phyloP scores from a whole-genome alignment of 1,284 basidiomycete species.

The Boletus sp. region DNA sequence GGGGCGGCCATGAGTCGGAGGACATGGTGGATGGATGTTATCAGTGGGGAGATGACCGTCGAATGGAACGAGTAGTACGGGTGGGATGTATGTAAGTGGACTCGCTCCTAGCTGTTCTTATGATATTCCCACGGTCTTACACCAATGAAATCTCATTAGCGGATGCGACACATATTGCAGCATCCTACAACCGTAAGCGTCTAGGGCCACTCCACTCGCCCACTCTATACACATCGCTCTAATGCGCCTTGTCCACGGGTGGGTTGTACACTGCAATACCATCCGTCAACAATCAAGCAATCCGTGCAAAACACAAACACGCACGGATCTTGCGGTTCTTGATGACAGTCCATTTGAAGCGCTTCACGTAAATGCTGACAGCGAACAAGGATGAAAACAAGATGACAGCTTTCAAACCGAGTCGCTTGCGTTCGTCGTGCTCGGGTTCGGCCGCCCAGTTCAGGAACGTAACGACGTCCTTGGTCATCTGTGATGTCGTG shows the following conservation, averaged over 20 bases:
- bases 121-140: slow-evolving; percentile 24
- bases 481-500: slow-evolving; percentile 99
- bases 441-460: slow-evolving; percentile 97
- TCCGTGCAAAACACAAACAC: slow-evolving; percentile 32
- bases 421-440: slow-evolving; percentile 96
- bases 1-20: slow-evolving; percentile 61
- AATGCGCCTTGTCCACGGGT: slow-evolving; percentile 43
- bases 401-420: slow-evolving; percentile 90
- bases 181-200: slow-evolving; percentile 26
- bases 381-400: slow-evolving; percentile 81
- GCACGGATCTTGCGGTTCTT: slow-evolving; percentile 89
- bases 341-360: slow-evolving; percentile 90
- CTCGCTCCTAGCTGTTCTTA: not conserved
- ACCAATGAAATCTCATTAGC: slow-evolving; percentile 24
- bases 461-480: slow-evolving; percentile 96
- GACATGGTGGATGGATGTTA: slow-evolving; percentile 40
- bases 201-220: slow-evolving; percentile 16
- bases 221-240: slow-evolving; percentile 20
- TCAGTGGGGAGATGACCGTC: slow-evolving; percentile 2
- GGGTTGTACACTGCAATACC: slow-evolving; percentile 48
- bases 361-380: slow-evolving; percentile 86
- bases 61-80: not conserved
- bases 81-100: slow-evolving; percentile 10
- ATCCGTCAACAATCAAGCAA: slow-evolving; percentile 8
- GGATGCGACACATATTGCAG: slow-evolving; percentile 14